Conservation (phyloP, 1,139 yeast genomes). For the Kodamaea anthophila region DNA sequence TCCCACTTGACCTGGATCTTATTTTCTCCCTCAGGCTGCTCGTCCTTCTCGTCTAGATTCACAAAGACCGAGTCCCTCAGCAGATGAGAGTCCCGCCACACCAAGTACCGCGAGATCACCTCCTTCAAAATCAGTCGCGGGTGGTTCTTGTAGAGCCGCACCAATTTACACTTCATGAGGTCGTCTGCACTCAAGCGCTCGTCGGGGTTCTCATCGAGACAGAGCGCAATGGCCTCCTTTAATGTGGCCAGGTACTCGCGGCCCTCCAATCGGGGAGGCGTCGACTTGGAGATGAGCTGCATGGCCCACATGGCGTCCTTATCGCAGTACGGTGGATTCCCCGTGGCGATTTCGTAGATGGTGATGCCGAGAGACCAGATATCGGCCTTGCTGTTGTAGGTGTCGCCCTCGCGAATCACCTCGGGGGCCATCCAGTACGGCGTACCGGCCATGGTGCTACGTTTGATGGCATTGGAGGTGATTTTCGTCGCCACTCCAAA, state of each 20-base stretch:
- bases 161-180: slow-evolving; percentile 64
- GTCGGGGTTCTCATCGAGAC: slow-evolving; percentile 88
- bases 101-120: slow-evolving; percentile 68
- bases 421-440: slow-evolving; percentile 99
- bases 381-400: slow-evolving; percentile 81
- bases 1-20: slow-evolving; percentile 79
- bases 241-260: slow-evolving; percentile 67
- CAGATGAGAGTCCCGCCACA: slow-evolving; percentile 65
- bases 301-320: slow-evolving; percentile 93
- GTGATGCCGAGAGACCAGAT: slow-evolving; percentile 95
- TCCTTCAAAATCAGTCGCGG: slow-evolving; percentile 65
- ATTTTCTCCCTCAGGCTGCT: slow-evolving; percentile 11
- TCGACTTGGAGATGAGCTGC: slow-evolving; percentile 86
- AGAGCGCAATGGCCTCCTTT: slow-evolving; percentile 85
- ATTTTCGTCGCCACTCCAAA: slow-evolving; percentile 96
- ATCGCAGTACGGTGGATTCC: slow-evolving; percentile 95
- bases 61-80: slow-evolving; percentile 44
- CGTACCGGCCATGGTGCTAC: slow-evolving; percentile 97
- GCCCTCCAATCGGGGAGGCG: slow-evolving; percentile 94
- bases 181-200: slow-evolving; percentile 89
- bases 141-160: slow-evolving; percentile 52
- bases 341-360: slow-evolving; percentile 89
- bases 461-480: slow-evolving; percentile 66
- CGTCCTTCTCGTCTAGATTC: slow-evolving; percentile 29
- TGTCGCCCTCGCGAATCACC: slow-evolving; percentile 88